Percentiles rank a stretch among this genome's conserved stretches.
These are phyloP conservation scores for Curvularia hawaiiensis DNA, from an alignment of 2,329 filamentous ascomycete genomes.

Conservation along the genomic window DNA sequence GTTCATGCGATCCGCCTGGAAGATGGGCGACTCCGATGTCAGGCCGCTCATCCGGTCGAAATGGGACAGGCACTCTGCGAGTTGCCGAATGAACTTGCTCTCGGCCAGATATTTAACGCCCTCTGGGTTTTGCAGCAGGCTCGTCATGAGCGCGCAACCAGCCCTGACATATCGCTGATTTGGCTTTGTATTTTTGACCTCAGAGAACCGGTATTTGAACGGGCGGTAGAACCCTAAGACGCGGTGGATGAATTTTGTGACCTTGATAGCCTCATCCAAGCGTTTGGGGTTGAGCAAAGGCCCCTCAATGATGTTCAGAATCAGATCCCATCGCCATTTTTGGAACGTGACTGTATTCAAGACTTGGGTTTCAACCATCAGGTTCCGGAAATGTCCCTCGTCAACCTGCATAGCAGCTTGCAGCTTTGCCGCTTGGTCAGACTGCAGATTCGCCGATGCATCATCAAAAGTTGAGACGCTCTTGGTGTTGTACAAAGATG, in stretches of 20 bases:
- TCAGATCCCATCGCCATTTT: conserved; percentile 98
- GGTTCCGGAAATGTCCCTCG: conserved; percentile 65
- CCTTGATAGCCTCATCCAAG: conserved; percentile 90
- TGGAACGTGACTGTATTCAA: conserved; percentile 86
- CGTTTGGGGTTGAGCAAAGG: conserved; percentile 89
- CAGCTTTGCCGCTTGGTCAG: conserved; percentile 53
- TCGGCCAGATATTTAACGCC: conserved; percentile 85
- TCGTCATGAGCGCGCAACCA: conserved; percentile 86
- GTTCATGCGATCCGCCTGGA: conserved; percentile 80
- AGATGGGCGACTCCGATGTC: conserved; percentile 85
- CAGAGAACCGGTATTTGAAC: conserved; percentile 95
- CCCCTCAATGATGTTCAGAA: conserved; percentile 88
- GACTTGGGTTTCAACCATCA: conserved; percentile 80
- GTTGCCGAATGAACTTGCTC: conserved; percentile 90
- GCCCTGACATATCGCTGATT: conserved; percentile 93
- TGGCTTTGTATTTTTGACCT: conserved; percentile 85
- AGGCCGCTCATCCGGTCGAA: conserved; percentile 79
- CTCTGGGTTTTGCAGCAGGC: conserved; percentile 82
- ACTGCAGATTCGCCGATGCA: conserved; percentile 42
- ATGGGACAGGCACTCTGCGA: conserved; percentile 94
- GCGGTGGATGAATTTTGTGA: conserved; percentile 94
- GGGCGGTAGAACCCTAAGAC: conserved; percentile 94
- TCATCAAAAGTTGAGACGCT: conserved; percentile 26
- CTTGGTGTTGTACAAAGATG: conserved; percentile 42
- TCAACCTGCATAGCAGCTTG: conserved; percentile 67